Conservation (phyloP, 2,329 filamentous ascomycete genomes). For the Lecanicillium sp. region DNA sequence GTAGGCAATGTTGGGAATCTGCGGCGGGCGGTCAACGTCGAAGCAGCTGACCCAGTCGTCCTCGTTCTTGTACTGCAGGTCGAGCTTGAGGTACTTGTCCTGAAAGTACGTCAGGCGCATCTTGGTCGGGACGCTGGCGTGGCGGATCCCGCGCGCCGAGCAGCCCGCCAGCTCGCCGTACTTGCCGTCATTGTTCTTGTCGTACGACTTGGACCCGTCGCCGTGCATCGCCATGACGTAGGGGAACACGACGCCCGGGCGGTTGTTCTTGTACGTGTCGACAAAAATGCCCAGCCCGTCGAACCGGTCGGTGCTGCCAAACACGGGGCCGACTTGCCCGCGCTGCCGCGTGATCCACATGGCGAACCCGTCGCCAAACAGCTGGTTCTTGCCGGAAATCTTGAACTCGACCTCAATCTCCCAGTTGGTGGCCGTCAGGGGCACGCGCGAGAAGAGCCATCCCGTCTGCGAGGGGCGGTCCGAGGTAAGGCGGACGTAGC, state of each 20-base stretch:
- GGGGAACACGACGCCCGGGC: slow-evolving; percentile 89
- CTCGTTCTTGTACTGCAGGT: slow-evolving; percentile 89
- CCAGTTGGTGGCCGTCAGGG: slow-evolving; percentile 97
- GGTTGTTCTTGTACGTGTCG: slow-evolving; percentile 99
- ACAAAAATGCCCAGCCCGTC: slow-evolving; percentile 93
- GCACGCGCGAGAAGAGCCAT: slow-evolving; percentile 90
- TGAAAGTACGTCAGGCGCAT: slow-evolving; percentile 91
- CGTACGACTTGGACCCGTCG: slow-evolving; percentile 81
- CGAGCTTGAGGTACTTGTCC: slow-evolving; percentile 83
- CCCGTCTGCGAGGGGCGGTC: slow-evolving; percentile 86
- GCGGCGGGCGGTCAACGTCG: slow-evolving; percentile 59
- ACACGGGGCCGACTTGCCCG: slow-evolving; percentile 71
- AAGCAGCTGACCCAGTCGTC: slow-evolving; percentile 89
- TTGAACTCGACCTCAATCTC: slow-evolving; percentile 96
- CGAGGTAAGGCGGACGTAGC: slow-evolving; percentile 87
- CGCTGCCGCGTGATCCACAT: slow-evolving; percentile 98
- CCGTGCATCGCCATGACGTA: slow-evolving; percentile 99
- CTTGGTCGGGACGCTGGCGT: slow-evolving; percentile 72
- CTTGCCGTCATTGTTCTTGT: slow-evolving; percentile 93
- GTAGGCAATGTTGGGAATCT: slow-evolving; percentile 71
- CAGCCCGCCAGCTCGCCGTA: slow-evolving; percentile 87
- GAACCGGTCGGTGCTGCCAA: slow-evolving; percentile 81
- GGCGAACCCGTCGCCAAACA: slow-evolving; percentile 94
- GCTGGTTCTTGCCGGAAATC: slow-evolving; percentile 78
- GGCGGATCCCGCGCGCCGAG: slow-evolving; percentile 85